A percentile compares a stretch with the other conserved stretches of the same genome.
Evolutionary conservation across 2,329 filamentous ascomycete genomes (phyloP).

Genomic region (Neonectria punicea): DNA sequence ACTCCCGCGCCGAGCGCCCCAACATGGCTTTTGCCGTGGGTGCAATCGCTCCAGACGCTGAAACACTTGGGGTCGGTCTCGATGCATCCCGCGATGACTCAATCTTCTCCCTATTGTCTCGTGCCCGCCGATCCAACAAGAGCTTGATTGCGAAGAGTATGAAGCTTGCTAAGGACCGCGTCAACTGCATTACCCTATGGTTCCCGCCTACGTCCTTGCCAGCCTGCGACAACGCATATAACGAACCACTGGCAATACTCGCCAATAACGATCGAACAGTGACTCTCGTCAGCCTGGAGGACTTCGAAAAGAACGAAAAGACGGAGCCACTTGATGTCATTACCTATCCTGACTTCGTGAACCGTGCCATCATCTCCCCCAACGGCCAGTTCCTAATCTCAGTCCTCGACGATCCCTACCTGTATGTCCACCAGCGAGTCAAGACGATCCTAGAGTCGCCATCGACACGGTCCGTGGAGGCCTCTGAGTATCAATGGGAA

Average conservation of each 20-base stretch:
- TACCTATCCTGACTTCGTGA: constrained; percentile 85
- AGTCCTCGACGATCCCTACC: constrained; percentile 86
- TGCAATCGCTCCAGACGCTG: constrained; percentile 42
- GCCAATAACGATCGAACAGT: constrained; percentile 94
- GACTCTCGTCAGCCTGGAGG: constrained; percentile 80
- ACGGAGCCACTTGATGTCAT: constrained; percentile 74
- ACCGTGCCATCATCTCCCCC: constrained; percentile 92
- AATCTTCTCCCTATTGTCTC: constrained; percentile 50
- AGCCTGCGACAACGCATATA: constrained; percentile 54
- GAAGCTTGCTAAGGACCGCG: constrained; percentile 68
- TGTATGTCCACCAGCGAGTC: constrained; percentile 80
- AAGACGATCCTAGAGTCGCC: constrained; percentile 47
- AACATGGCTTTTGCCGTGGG: constrained; percentile 39
- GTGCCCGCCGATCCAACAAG: constrained; percentile 55
- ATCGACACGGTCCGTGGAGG: constrained; percentile 38
- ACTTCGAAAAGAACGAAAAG: constrained; percentile 58
- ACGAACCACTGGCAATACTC: constrained; percentile 72
- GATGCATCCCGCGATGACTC: constrained; percentile 48
- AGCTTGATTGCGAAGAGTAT: constrained; percentile 61
- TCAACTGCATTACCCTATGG: constrained; percentile 75
- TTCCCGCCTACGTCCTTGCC: constrained; percentile 55
- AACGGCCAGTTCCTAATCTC: constrained; percentile 84
- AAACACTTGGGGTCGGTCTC: constrained; percentile 44
- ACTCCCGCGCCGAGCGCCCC: neutral
- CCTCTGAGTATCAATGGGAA: constrained; percentile 60